phyloP scores from a whole-genome alignment of 345 rosid species.

The Luvunga scandens region DNA sequence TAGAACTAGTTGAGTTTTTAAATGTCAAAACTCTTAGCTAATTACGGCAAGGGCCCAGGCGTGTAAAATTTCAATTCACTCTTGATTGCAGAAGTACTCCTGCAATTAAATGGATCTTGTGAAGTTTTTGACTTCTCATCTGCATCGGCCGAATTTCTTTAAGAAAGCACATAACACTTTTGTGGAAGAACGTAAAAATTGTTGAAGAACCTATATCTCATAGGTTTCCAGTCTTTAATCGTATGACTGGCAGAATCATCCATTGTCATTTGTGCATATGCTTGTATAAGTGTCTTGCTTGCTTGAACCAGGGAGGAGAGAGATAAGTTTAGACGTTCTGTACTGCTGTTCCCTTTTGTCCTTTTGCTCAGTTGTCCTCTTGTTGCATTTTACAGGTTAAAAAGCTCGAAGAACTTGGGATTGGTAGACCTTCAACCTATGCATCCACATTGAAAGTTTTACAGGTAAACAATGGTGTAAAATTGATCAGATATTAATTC shows the following conservation, averaged over 20 bases:
- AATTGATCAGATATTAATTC: conserved; percentile 7
- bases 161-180: not conserved
- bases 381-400: conserved; percentile 59
- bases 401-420: conserved; percentile 97
- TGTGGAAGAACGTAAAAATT: not conserved
- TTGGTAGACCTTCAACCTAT: conserved; percentile 98
- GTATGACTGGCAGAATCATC: not conserved
- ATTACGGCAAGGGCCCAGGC: not conserved
- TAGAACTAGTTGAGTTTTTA: not conserved
- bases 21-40: not conserved
- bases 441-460: conserved; percentile 84
- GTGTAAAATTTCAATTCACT: not conserved
- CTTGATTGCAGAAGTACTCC: not conserved
- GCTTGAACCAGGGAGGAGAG: conserved; percentile 2
- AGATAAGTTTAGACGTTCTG: conserved; percentile 1
- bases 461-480: conserved; percentile 48
- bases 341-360: not conserved
- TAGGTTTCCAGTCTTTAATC: not conserved
- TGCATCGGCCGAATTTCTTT: not conserved
- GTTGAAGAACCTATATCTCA: not conserved
- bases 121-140: not conserved
- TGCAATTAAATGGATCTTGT: not conserved
- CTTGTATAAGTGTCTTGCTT: not conserved
- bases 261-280: not conserved
- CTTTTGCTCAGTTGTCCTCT: conserved; percentile 1